Percentiles rank a stretch among this genome's conserved stretches.
phyloP scores from a whole-genome alignment of 208 protist genomes.

The Acanthamoeba healyi region DNA sequence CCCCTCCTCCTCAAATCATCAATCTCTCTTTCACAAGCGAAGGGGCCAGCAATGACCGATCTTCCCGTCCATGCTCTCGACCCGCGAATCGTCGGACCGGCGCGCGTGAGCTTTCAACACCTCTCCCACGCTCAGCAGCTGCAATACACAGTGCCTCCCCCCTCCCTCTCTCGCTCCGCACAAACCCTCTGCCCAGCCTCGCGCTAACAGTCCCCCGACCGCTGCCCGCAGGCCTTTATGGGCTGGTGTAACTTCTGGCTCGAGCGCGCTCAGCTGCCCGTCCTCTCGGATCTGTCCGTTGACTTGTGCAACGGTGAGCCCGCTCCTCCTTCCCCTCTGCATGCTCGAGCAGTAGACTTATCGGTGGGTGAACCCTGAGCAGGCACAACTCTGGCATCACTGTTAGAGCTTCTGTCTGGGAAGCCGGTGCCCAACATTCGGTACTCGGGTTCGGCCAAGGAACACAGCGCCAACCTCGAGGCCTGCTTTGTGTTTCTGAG shows the following conservation, averaged over 20 bases:
- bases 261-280: background rate
- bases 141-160: background rate
- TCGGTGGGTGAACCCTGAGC: background rate
- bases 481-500: background rate
- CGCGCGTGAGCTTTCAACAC: background rate
- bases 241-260: conserved; percentile 48
- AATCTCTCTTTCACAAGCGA: no score
- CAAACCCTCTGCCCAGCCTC: no score
- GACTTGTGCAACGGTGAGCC: background rate
- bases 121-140: background rate
- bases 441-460: background rate
- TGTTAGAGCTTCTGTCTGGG: background rate
- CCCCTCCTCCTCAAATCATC: no score
- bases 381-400: background rate
- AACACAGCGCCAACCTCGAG: background rate
- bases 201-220: no score
- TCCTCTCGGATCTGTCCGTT: background rate
- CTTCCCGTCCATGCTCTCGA: background rate
- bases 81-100: background rate
- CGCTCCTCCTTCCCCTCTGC: background rate
- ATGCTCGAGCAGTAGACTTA: no score
- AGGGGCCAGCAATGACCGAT: background rate
- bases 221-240: background rate
- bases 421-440: background rate
- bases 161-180: background rate